These are phyloP conservation scores for Setaria italica DNA, from an alignment of 202 grass and related monocot species.

Conservation along the genomic window DNA sequence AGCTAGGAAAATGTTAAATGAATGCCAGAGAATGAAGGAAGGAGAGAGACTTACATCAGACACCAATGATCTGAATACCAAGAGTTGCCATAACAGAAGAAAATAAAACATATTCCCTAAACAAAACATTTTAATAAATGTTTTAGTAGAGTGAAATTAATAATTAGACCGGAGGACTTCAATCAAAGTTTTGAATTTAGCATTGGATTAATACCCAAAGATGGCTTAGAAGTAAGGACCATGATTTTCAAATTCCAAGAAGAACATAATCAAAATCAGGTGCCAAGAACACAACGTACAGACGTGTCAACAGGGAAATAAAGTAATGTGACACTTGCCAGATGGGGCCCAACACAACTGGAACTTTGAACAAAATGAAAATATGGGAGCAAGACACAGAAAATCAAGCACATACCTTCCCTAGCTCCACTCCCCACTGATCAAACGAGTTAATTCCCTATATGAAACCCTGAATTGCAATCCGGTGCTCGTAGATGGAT, in stretches of 20 bases:
- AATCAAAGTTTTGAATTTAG: too few species aligned
- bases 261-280: slow-evolving; percentile 21
- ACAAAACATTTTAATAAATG: too few species aligned
- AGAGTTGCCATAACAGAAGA: too few species aligned
- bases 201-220: too few species aligned
- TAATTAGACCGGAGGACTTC: too few species aligned
- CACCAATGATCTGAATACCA: too few species aligned
- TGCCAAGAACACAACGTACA: background rate
- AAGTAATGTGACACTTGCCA: background rate
- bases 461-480: slow-evolving; percentile 95
- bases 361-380: slow-evolving; percentile 24
- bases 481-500: slow-evolving; percentile 89
- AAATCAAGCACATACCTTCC: slow-evolving; percentile 71
- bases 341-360: background rate
- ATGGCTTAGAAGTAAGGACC: too few species aligned
- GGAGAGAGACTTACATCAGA: too few species aligned
- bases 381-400: slow-evolving; percentile 7
- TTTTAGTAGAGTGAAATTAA: too few species aligned
- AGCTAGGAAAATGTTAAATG: too few species aligned
- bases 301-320: background rate
- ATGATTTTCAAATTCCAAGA: slow-evolving; percentile 18
- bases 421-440: slow-evolving; percentile 98
- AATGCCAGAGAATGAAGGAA: too few species aligned
- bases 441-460: slow-evolving; percentile 99
- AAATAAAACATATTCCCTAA: too few species aligned